These are phyloP conservation scores for Aspergillus funiculosus DNA, from an alignment of 495 filamentous ascomycete genomes.

Conservation along the genomic window DNA sequence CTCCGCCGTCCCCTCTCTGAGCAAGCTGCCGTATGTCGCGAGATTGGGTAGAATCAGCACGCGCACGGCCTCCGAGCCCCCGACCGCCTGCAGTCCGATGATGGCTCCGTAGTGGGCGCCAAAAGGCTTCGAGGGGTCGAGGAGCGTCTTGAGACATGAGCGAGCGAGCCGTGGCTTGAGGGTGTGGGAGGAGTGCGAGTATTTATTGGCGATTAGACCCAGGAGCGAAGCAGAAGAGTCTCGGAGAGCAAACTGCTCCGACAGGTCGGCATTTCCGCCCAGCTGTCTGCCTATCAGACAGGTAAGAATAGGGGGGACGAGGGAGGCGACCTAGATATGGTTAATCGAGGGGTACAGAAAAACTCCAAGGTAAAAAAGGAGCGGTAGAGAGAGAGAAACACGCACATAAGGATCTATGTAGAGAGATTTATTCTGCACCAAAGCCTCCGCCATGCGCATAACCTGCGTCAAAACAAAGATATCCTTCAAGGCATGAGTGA, in stretches of 20 bases:
- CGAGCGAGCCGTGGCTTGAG: conserved; percentile 84
- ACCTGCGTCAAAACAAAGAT: conserved; percentile 82
- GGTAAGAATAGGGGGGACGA: conserved; percentile 85
- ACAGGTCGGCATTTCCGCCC: conserved; percentile 46
- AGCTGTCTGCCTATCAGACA: conserved; percentile 84
- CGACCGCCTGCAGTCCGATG: conserved; percentile 65
- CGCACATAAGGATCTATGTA: conserved; percentile 84
- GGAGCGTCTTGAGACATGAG: conserved; percentile 81
- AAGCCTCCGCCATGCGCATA: conserved; percentile 77
- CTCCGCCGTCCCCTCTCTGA: conserved; percentile 60
- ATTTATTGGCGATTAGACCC: conserved; percentile 65
- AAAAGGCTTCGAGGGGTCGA: conserved; percentile 74
- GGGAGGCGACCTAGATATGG: conserved; percentile 53
- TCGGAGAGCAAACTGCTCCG: conserved; percentile 72
- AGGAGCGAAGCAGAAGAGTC: conserved; percentile 78
- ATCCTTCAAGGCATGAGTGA: conserved; percentile 82
- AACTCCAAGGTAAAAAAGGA: not conserved
- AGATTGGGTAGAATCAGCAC: conserved; percentile 76
- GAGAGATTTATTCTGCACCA: conserved; percentile 75
- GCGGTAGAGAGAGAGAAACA: not conserved
- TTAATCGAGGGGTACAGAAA: not conserved
- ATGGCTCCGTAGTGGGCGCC: conserved; percentile 84
- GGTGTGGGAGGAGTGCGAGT: conserved; percentile 64
- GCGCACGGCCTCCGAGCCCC: conserved; percentile 72
- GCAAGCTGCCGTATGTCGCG: conserved; percentile 65